Percentiles rank a stretch among this genome's conserved stretches.
These are phyloP conservation scores for Boletellus ananas DNA, from an alignment of 768 basidiomycete species.

Conservation along the genomic window DNA sequence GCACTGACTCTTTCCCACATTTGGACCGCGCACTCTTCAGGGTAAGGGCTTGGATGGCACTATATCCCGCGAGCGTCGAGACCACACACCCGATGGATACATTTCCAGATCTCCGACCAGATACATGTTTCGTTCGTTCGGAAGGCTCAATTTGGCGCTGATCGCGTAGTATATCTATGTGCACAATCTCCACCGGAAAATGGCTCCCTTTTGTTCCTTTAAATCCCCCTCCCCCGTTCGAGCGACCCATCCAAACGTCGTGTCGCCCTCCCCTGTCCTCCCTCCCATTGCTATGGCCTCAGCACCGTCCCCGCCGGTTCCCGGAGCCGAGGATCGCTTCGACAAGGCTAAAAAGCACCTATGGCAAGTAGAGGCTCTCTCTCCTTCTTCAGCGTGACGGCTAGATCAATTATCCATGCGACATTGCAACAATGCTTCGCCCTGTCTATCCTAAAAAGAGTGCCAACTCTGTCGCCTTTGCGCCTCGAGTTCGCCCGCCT, in stretches of 20 bases:
- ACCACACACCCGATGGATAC: slow-evolving; percentile 32
- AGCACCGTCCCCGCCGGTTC: slow-evolving; percentile 13
- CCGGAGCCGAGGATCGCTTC: slow-evolving; percentile 30
- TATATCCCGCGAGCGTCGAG: slow-evolving; percentile 37
- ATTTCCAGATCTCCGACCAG: slow-evolving; percentile 38
- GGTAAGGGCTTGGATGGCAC: slow-evolving; percentile 32
- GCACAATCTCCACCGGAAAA: slow-evolving; percentile 35
- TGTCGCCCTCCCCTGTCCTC: slow-evolving; percentile 23
- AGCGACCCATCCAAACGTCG: slow-evolving; percentile 22
- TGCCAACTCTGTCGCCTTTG: slow-evolving; percentile 14
- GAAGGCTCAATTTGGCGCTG: slow-evolving; percentile 36
- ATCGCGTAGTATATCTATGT: slow-evolving; percentile 41
- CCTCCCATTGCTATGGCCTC: slow-evolving; percentile 24
- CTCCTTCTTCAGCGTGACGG: slow-evolving; percentile 1
- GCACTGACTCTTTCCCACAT: slow-evolving; percentile 34
- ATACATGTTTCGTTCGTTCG: slow-evolving; percentile 34
- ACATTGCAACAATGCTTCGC: slow-evolving; percentile 10
- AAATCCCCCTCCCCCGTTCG: slow-evolving; percentile 26
- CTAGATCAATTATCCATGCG: slow-evolving; percentile 9
- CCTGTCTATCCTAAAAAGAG: slow-evolving; percentile 8
- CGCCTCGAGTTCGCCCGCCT: slow-evolving; percentile 8
- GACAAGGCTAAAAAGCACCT: slow-evolving; percentile 36
- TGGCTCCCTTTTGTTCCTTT: slow-evolving; percentile 26
- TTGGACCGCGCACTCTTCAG: slow-evolving; percentile 28
- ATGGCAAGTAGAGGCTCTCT: slow-evolving; percentile 26